These are phyloP conservation scores for Fusarium poae DNA, from an alignment of 2,329 filamentous ascomycete species.

Conservation along the genomic window DNA sequence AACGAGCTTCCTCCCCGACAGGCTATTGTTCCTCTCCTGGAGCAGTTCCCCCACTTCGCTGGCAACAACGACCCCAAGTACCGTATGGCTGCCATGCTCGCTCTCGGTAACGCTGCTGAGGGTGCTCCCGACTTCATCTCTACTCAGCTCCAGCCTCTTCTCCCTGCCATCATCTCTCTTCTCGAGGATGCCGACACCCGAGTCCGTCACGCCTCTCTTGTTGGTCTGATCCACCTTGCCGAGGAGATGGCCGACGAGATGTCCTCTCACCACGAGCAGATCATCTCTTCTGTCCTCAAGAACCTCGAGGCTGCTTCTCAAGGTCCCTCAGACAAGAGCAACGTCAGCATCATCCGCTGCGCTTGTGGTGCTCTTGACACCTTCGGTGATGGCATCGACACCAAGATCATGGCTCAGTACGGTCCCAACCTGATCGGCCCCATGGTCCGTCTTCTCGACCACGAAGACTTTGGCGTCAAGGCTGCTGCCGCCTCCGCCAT, in stretches of 20 bases:
- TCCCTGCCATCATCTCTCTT: conserved; percentile 86
- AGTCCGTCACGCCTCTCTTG: conserved; percentile 88
- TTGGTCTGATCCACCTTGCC: conserved; percentile 88
- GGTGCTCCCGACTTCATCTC: conserved; percentile 97
- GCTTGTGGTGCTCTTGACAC: conserved; percentile 93
- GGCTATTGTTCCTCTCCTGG: conserved; percentile 91
- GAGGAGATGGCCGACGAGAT: conserved; percentile 95
- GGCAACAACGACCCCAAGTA: conserved; percentile 79
- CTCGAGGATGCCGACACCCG: conserved; percentile 86
- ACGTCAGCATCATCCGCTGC: conserved; percentile 86
- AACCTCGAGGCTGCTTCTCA: conserved; percentile 87
- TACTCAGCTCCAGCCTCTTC: conserved; percentile 87
- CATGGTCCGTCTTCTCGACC: conserved; percentile 84
- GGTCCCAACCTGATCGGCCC: conserved; percentile 85
- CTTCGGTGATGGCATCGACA: conserved; percentile 88
- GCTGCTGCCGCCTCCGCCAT: conserved; percentile 88
- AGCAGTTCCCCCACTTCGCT: conserved; percentile 86
- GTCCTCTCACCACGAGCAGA: conserved; percentile 82
- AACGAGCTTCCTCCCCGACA: conserved; percentile 91
- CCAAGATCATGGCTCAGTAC: conserved; percentile 80
- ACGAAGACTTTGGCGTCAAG: conserved; percentile 91
- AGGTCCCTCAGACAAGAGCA: conserved; percentile 77
- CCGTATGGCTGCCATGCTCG: conserved; percentile 90
- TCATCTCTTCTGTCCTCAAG: conserved; percentile 87
- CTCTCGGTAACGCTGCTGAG: conserved; percentile 93